Evolutionary conservation across 2,329 filamentous ascomycete species (phyloP), one percentile per base, ranked within the genome.

Genomic region (Colletotrichum sp.): DNA sequence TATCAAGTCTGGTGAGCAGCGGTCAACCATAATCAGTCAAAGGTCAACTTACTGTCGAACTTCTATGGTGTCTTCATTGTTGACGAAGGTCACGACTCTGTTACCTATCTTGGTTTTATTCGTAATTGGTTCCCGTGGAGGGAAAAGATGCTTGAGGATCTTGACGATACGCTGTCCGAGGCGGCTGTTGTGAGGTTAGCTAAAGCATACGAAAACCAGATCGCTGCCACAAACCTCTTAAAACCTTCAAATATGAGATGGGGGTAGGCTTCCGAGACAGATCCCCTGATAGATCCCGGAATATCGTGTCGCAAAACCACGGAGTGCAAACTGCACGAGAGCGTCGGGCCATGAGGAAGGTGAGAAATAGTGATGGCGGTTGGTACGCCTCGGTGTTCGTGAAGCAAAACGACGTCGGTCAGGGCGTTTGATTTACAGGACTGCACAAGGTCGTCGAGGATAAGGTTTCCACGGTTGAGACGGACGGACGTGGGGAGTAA

Each of bases 111-210:
- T 98, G 39, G 89, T 89, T 78, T 92, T 93, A 81, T 85, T 90
- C 10, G 93, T 95, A 39, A 92, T 90, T 1, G 92, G 89, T 81
- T 98, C 96, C 70, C 96, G 90, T 0, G 98, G 97, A 8, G 97
- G 97, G 81, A 98, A 99, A 4, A 98, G 87, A 80, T 99, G 96
- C 85, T 99, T 98, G 57, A 99, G 85, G 16, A 99, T 95, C 84
- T 98, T 96, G 68, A 96, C 94, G 18, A 98, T 93, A 21, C 97
- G 91, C 80, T 93, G 90, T 71, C 97, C 97, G 8, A 99, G 88
- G 39, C 91, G 91, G 8, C 94, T 95, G 7, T 90, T 6, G 5
- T 10, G 16, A 24, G 13, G 49, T 77, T 55, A 77, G 67, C 18
- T 13, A n/a, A 26, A 21, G 24, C 39, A 26, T 18, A 21, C 10